Percentiles rank a stretch among this genome's conserved stretches.
These are phyloP conservation scores for Chrysosporium keratinophilum DNA, from an alignment of 2,329 filamentous ascomycete species.

Conservation along the genomic window DNA sequence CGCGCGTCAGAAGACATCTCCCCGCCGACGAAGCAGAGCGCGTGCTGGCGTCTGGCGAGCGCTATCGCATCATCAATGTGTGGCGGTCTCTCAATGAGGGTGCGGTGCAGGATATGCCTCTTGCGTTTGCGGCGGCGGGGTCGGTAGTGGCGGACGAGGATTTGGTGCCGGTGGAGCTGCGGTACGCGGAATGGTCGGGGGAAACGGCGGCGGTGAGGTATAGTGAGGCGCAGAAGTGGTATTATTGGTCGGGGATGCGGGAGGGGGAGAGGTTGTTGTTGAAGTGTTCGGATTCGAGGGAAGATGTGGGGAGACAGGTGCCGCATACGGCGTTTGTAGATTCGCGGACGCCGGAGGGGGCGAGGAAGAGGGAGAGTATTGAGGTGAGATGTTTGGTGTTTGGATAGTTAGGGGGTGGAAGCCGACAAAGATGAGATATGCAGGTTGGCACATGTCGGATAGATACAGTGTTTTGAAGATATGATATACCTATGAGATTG, in stretches of 20 bases:
- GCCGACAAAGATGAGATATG: too few species aligned
- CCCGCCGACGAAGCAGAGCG: conserved; percentile 52
- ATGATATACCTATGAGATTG: too few species aligned
- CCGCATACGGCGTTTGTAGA: conserved; percentile 75
- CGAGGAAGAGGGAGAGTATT: conserved; percentile 71
- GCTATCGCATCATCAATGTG: conserved; percentile 78
- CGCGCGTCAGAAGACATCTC: conserved; percentile 59
- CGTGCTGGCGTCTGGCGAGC: conserved; percentile 46
- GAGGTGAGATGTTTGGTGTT: conserved; percentile 82
- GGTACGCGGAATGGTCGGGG: conserved; percentile 60
- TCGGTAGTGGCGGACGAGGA: conserved; percentile 48
- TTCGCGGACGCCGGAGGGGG: conserved; percentile 58
- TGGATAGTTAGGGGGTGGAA: conserved; percentile 37
- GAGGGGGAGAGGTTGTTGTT: conserved; percentile 62
- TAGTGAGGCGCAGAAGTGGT: conserved; percentile 57
- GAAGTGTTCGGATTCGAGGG: conserved; percentile 65
- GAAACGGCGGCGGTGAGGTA: conserved; percentile 62
- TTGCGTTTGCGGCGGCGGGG: conserved; percentile 48
- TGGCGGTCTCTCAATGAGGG: conserved; percentile 58
- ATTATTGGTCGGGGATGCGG: conserved; percentile 70
- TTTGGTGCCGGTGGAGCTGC: conserved; percentile 61
- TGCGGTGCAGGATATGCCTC: conserved; percentile 46
- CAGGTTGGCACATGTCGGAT: too few species aligned
- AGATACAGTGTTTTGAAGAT: too few species aligned
- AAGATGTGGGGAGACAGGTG: conserved; percentile 36